Evolutionary conservation across 768 basidiomycete species (phyloP), one percentile per base, ranked within the genome.

Genomic region (Russula sp.): DNA sequence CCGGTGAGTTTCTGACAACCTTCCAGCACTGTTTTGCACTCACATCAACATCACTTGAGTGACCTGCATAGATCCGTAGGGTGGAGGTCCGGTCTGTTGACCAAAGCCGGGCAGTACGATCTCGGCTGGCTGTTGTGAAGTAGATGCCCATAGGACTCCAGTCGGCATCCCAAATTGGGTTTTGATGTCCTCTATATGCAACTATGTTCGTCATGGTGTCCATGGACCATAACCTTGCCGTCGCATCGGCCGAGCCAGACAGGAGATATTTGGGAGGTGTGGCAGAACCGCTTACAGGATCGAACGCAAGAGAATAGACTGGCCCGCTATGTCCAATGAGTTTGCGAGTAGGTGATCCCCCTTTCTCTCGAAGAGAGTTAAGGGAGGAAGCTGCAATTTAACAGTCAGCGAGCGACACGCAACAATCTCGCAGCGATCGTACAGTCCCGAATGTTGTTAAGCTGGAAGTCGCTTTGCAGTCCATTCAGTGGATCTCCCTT

Each of bases 101-200:
- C 97, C 97, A 99, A 55, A 99, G 79, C 71, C 95, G 81, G 0
- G 97, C 97, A 4, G 97, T 97, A 63, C 92, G 79, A 74, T 99
- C 97, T 57, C 97, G 79, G 69, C 94, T 95, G 18, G 85, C 95
- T 18, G 91, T 96, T 7, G 97, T 96, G 73, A 99, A 99, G 76
- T 99, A 98, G n/a, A 95, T 85, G 4, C 97, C 95, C 80, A 93
- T 87, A 10, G 97, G 96, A 70, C 92, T 95, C 97, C 97, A 99
- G 72, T 98, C 89, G 13, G 96, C 94, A 69, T 98, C 97, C 97
- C 97, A 99, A 0, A 99, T 87, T 0, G 97, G 94, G 73, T 97
- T 95, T 71, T 95, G 88, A 69, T 99, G 97, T 0, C 97, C 96
- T 39, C 94, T 83, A 72, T 94, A 99, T 6, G 89, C 94, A 20